Evolutionary conservation across 768 basidiomycete genomes (phyloP), one percentile per base, ranked within the genome.

Genomic region (Auriculariales sp.): DNA sequence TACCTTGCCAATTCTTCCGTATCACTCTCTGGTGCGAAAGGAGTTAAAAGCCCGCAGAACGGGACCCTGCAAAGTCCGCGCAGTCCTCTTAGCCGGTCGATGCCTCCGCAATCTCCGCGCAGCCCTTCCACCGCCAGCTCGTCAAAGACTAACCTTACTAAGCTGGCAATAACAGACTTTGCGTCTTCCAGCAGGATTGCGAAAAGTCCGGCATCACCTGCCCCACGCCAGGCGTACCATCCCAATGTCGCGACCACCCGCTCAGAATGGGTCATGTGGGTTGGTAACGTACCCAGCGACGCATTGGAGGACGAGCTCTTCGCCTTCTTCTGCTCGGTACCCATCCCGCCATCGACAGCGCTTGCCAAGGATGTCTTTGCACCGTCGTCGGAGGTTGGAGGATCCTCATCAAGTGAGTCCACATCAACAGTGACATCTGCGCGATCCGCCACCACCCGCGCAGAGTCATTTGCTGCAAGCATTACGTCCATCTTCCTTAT

Each of bases 261-360:
- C 12, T 88, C 87, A 5, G 87, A 89, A 52, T 93, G 85, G 87
- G 91, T 91, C 1, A 89, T 92, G 87, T 95, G 93, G 93, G 81
- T 80, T 11, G 93, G 93, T 9, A 97, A 97, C 59, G 83, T 95
- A 3, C 87, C 88, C 2, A 72, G 73, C 4, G 87, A 92, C 57
- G 79, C 88, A 14, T 78, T 77, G 3, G 76, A 89, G 52, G 81
- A 89, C 55, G 92, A 95, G 59, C 69, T 95, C 3, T 86, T 82
- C 83, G 69, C 69, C 5, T 93, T 92, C 62, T 92, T 97, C 67
- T 81, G 73, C 54, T 59, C 64, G 45, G 50, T 62, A 53, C 59
- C 6, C 25, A 46, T 44, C 50, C 42, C 42, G 36, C 53, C 55
- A 3, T 25, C 32, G 15, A 28, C 39, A 12, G 48, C 52, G n/a